A percentile compares a stretch with the other conserved stretches of the same genome.
Conservation (phyloP, 345 rosid genomes). For the Tarenaya hassleriana region DNA sequence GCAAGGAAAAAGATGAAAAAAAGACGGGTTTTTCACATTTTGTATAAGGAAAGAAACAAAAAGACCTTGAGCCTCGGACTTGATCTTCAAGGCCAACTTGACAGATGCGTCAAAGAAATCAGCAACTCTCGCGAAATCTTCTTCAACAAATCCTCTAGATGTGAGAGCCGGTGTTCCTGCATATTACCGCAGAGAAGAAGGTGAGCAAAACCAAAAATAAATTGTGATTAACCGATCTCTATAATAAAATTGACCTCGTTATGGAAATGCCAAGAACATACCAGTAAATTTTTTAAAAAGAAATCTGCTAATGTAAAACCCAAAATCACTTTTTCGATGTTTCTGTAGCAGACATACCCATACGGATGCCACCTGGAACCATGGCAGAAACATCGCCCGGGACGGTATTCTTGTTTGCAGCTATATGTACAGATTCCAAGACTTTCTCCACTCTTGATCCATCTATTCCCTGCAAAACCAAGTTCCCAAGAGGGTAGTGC, state of each 20-base stretch:
- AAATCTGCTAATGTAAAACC: too few species aligned
- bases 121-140: slow-evolving; percentile 86
- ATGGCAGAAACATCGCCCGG: slow-evolving; percentile 99
- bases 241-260: too few species aligned
- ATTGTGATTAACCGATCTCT: neutral
- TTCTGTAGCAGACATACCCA: too few species aligned
- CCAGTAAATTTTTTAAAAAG: too few species aligned
- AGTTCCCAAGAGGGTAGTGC: neutral
- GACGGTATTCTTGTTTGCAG: slow-evolving; percentile 97
- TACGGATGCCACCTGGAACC: slow-evolving; percentile 99
- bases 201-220: neutral
- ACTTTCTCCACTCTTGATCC: slow-evolving; percentile 98
- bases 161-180: slow-evolving; percentile 98
- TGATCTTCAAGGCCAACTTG: slow-evolving; percentile 70
- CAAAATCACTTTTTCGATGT: too few species aligned
- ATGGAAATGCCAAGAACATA: neutral
- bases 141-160: slow-evolving; percentile 85
- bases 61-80: slow-evolving; percentile 60
- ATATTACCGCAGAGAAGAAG: slow-evolving; percentile 24
- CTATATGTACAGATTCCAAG: slow-evolving; percentile 94
- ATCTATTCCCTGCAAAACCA: slow-evolving; percentile 63
- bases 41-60: neutral
- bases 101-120: slow-evolving; percentile 83
- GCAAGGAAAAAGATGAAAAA: too few species aligned
- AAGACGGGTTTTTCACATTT: neutral